Evolutionary conservation across 1,139 yeast genomes (phyloP), one percentile per base, ranked within the genome.

Genomic region (Geotrichum macrosporum): DNA sequence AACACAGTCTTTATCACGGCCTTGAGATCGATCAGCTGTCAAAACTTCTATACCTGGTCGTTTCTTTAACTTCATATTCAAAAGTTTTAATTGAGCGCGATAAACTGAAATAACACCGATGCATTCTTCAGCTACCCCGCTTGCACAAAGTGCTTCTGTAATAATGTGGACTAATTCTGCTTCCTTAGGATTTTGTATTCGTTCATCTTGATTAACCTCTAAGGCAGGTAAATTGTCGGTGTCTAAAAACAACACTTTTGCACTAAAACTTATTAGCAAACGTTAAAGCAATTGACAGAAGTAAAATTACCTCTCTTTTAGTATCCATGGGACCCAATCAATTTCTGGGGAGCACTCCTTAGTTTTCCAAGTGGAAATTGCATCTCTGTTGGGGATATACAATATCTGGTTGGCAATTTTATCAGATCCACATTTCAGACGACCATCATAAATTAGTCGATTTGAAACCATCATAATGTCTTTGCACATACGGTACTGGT

Each of bases 21-120:
- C 99, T 66, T 92, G 98, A 56, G 84, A 92, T 55, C 86, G 92
- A 64, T 92, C 99, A 0, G 96, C 96, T 0, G 98, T 92, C 52
- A 92, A 69, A 21, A 86, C 74, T 57, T 92, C 97, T 16, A 41
- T 37, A 3, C 65, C 61, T 34, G 62, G 63, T 16, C 69, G 63
- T 2, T 62, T 60, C 0, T 63, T 52, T 35, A 84, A 68, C 26
- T 67, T 63, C n/a, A 75, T 69, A 40, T 72, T 71, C 43, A 87
- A 67, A 8, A 79, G 64, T 30, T 77, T 66, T 39, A 92, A 67
- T 60, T 92, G 98, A 0, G 92, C 85, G 37, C 95, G 72, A 63
- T 92, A 89, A 46, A 87, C 78, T 0, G 97, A 81, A 80, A 92
- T 85, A 0, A 92, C 81, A 3, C 98, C 98, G 47, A 92, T 80